Conservation (phyloP, 192 early-diverging fungal species). For the Podila epigama region DNA sequence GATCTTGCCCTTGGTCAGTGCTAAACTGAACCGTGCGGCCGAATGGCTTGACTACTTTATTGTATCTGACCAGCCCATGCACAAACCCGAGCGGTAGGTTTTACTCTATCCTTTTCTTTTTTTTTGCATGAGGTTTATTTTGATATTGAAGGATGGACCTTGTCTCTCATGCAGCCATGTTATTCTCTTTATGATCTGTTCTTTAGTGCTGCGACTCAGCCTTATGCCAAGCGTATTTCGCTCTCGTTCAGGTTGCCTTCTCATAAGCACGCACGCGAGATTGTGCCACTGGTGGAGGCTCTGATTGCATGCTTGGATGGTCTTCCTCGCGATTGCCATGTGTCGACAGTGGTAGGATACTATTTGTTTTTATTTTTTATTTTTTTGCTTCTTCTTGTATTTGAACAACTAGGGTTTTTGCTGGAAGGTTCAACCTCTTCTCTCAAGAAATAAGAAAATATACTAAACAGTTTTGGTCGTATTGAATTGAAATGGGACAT, state of each 20-base stretch:
- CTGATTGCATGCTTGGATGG: constrained; percentile 45
- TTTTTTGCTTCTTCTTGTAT: too few relatives aligned
- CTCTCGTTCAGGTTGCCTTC: constrained; percentile 44
- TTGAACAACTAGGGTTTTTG: too few relatives aligned
- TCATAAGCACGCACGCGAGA: constrained; percentile 17
- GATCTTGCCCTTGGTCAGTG: constrained; percentile 30
- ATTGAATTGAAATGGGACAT: too few relatives aligned
- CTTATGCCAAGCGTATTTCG: constrained; percentile 40
- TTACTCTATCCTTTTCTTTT: not conserved
- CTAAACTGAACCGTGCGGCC: constrained; percentile 30
- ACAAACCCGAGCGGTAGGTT: constrained; percentile 33
- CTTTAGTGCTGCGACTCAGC: constrained; percentile 23
- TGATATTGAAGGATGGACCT: not conserved
- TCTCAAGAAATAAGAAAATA: not conserved
- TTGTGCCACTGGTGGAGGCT: constrained; percentile 36
- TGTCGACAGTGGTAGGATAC: constrained; percentile 20
- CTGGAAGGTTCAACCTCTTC: not conserved
- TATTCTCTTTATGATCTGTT: not conserved
- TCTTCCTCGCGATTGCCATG: constrained; percentile 37
- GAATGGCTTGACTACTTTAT: constrained; percentile 48
- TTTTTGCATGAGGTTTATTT: not conserved
- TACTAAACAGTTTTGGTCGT: too few relatives aligned
- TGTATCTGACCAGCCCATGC: constrained; percentile 37
- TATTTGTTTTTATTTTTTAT: not conserved
- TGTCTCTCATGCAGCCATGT: not conserved